Evolutionary conservation across 257 asterid species (phyloP).

Genomic region (Catharanthus roseus): DNA sequence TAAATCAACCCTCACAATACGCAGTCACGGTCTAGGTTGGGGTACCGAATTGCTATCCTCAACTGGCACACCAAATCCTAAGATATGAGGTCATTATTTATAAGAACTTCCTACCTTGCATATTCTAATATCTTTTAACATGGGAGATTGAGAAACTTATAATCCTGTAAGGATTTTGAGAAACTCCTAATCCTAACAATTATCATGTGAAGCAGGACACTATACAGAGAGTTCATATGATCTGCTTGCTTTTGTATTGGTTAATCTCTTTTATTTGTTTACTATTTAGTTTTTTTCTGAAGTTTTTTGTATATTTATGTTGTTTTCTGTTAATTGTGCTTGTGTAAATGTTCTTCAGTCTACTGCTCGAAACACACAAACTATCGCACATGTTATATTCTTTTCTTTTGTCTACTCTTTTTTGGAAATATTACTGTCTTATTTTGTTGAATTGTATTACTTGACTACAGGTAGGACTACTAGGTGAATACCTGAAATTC

Average conservation of each 20-base stretch:
- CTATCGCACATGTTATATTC: neutral
- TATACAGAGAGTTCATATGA: neutral
- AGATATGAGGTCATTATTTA: too few species aligned
- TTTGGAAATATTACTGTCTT: neutral
- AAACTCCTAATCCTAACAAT: too few species aligned
- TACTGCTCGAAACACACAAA: neutral
- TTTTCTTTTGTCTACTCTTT: neutral
- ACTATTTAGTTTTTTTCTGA: neutral
- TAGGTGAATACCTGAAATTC: conserved; percentile 59
- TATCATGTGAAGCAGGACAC: too few species aligned
- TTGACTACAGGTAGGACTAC: conserved; percentile 57
- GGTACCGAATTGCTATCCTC: too few species aligned
- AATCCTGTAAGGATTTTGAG: too few species aligned
- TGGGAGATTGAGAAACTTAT: too few species aligned
- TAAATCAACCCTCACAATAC: too few species aligned
- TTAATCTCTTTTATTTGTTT: neutral
- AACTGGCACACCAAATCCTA: too few species aligned
- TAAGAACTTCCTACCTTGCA: too few species aligned
- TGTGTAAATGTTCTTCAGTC: neutral
- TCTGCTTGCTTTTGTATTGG: neutral
- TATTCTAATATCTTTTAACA: too few species aligned
- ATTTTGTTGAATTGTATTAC: neutral
- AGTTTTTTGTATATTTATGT: neutral
- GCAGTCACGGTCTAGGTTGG: too few species aligned
- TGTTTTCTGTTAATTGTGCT: neutral